Conservation (phyloP, 805 yeast genomes). For the Candida railenensis region DNA sequence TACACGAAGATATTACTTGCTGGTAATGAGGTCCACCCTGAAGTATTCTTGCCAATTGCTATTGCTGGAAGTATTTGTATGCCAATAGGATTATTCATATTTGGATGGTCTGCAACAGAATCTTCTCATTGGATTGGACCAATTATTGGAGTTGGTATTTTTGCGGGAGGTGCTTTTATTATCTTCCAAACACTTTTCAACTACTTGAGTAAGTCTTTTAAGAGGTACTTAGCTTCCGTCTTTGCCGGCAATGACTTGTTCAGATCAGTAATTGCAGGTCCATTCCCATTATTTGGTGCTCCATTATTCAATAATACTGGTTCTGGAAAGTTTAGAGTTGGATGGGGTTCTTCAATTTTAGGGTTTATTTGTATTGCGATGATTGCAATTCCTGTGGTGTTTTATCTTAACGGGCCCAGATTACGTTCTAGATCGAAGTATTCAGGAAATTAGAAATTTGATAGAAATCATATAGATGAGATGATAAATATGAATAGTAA, state of each 20-base stretch:
- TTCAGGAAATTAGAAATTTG: constrained; percentile 12
- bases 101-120: constrained; percentile 49
- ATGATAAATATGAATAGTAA: not conserved
- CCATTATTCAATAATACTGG: constrained; percentile 54
- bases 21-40: constrained; percentile 34
- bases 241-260: constrained; percentile 56
- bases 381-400: constrained; percentile 46
- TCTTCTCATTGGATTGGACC: constrained; percentile 51
- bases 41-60: constrained; percentile 40
- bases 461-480: no score
- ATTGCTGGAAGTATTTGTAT: constrained; percentile 39
- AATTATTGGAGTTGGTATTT: constrained; percentile 41
- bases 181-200: constrained; percentile 53
- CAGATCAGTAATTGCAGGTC: constrained; percentile 53
- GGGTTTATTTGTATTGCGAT: constrained; percentile 45
- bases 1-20: constrained; percentile 21
- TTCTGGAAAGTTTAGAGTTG: constrained; percentile 52
- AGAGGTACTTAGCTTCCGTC: constrained; percentile 53
- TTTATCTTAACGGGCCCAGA: constrained; percentile 41
- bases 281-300: constrained; percentile 63
- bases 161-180: constrained; percentile 38
- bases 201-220: constrained; percentile 49
- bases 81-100: constrained; percentile 45
- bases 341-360: constrained; percentile 52
- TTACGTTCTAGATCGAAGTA: constrained; percentile 42